Evolutionary conservation across 2,329 filamentous ascomycete genomes (phyloP), one percentile per base, ranked within the genome.

Genomic region (Cordyceps farinosa): DNA sequence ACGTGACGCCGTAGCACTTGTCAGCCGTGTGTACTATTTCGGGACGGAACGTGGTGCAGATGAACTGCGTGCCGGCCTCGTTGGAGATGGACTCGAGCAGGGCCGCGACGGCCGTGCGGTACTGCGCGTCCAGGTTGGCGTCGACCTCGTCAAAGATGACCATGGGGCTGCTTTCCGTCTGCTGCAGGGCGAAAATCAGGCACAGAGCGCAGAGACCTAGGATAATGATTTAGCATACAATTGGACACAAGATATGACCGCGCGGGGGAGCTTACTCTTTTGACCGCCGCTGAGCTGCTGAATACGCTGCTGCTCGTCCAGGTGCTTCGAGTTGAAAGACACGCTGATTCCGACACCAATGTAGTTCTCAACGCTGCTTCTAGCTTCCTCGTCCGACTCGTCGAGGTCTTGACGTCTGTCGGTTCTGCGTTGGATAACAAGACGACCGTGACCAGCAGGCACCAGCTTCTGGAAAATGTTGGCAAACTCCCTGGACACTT

Each of bases 91-190:
- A 88, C 72, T 94, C 83, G 29, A 99, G 83, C 79, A 98, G 91
- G 63, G 91, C 85, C 3, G 95, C 95, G 11, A 99, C 95, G 1
- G 95, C 94, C 1, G 95, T 97, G 65, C 95, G 90, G 80, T 99
- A 99, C 77, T 99, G 95, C 1, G 95, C 93, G 75, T 99, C 95
- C 30, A 99, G 85, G 74, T 99, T 99, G 75, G 95, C 95, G 73
- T 99, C 95, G 67, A 99, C 97, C 77, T 99, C 95, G 75, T 99
- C 95, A 70, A 99, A 99, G 71, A 99, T 93, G 75, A 99, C 97
- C 83, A 99, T 98, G 1, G 95, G 95, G 51, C 94, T 96, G 10
- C 94, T 95, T 74, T 99, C 95, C 65, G 94, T 97, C 69, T 93
- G 91, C 77, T 99, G 95, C 69, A 99, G 96, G n/a, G 95, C 95